Evolutionary conservation across 2,329 filamentous ascomycete genomes (phyloP), one percentile per base, ranked within the genome.

Genomic region (Rutstroemia sydowiana): DNA sequence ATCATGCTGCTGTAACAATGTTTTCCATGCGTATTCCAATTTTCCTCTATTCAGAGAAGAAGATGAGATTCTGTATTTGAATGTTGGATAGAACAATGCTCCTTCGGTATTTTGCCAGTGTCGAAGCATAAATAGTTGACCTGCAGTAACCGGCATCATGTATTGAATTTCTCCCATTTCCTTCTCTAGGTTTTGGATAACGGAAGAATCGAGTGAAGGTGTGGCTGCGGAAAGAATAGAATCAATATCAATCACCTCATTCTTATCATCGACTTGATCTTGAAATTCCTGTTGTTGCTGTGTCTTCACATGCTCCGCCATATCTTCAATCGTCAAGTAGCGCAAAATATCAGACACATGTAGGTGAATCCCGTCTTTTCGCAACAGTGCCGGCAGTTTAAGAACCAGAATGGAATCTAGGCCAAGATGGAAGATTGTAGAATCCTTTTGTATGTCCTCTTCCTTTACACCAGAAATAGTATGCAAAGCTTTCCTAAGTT

Each of bases 361-460:
- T 1, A 95, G 66, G 11, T 70, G 68, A 7, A 95, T 68, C 0
- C 75, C 78, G 39, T 75, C 69, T 58, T 79, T 85, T 39, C 80
- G 82, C 3, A 96, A 71, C 7, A 90, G 72, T 0, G 84, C 78
- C 8, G 83, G 81, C 3, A 90, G 82, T 62, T 93, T 95, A 70
- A 96, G 93, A 1, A 89, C 85, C 57, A 85, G 92, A 66, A 96
- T 95, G 0, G 91, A 96, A 65, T 96, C 91, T 1, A 96, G 78
- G 0, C 91, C 91, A 1, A 96, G 75, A 57, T 93, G 84, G 66
- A 93, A 95, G 11, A 95, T 78, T 0, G 78, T 88, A 46, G 82
- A 78, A 1, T 74, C 71, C 51, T 74, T 75, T 2, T 70, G 68
- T 47, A 95, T 86, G 1, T 79, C 72, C 0, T 73, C 63, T 16